Conservation (phyloP, 2,329 filamentous ascomycete genomes). For the Atkinsonella hypoxylon region DNA sequence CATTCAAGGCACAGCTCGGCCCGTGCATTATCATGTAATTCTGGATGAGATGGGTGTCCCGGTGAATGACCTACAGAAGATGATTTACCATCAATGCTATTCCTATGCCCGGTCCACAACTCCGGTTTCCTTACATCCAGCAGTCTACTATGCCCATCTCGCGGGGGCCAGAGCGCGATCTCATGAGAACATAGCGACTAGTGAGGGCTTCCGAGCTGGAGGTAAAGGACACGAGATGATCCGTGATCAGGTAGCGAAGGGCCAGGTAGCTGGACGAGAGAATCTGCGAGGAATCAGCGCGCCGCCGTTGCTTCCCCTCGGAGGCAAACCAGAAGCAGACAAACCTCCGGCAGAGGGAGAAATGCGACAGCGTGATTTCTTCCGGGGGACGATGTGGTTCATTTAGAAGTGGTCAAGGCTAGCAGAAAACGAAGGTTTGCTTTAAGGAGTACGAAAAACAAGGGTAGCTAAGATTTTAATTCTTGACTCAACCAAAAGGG, state of each 20-base stretch:
- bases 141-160: constrained; percentile 92
- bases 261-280: constrained; percentile 14
- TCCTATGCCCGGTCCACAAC: constrained; percentile 88
- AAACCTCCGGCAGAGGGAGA: constrained; percentile 16
- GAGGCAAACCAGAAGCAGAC: constrained; percentile 13
- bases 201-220: constrained; percentile 30
- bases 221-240: constrained; percentile 31
- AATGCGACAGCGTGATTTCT: constrained; percentile 21
- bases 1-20: constrained; percentile 87
- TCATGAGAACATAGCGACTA: constrained; percentile 48
- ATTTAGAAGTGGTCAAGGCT: constrained; percentile 16
- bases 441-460: constrained; percentile 8
- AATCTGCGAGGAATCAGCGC: constrained; percentile 15
- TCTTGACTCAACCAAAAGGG: constrained; percentile 16
- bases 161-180: constrained; percentile 68
- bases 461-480: too few relatives aligned
- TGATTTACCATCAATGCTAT: constrained; percentile 93
- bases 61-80: constrained; percentile 62
- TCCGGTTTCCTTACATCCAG: constrained; percentile 77
- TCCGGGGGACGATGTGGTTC: constrained; percentile 32
- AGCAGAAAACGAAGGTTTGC: not conserved
- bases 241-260: constrained; percentile 28
- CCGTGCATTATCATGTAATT: constrained; percentile 85
- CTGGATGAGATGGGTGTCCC: constrained; percentile 63
- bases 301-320: constrained; percentile 19